Percentiles rank a stretch among this genome's conserved stretches.
Evolutionary conservation across 805 yeast species (phyloP).

Genomic region (Candida palmyrensis): DNA sequence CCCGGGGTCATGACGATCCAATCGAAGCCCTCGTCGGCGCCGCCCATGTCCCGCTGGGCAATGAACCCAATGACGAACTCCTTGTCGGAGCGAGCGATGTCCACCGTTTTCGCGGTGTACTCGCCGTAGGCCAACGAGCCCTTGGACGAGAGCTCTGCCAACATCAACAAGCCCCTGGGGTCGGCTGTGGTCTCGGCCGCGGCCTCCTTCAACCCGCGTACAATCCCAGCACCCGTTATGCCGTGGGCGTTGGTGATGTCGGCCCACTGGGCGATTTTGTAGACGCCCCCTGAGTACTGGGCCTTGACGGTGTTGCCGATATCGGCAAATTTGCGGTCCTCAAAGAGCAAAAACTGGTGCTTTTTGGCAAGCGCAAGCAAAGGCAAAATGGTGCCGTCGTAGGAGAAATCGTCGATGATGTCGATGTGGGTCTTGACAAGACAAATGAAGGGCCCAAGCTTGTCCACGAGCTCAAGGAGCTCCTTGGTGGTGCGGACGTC

Average conservation of each 20-base stretch:
- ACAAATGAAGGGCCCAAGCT: slow-evolving; percentile 87
- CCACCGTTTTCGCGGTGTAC: slow-evolving; percentile 82
- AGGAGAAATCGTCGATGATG: slow-evolving; percentile 81
- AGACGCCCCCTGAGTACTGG: slow-evolving; percentile 88
- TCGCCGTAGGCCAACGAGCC: slow-evolving; percentile 93
- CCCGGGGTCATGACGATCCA: slow-evolving; percentile 99
- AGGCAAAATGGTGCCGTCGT: slow-evolving; percentile 75
- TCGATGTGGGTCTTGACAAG: slow-evolving; percentile 93
- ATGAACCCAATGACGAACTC: slow-evolving; percentile 95
- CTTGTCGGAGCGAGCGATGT: slow-evolving; percentile 80
- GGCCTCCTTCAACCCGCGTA: slow-evolving; percentile 81
- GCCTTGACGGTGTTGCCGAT: slow-evolving; percentile 96
- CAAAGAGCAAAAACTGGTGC: slow-evolving; percentile 87
- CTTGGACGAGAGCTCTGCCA: slow-evolving; percentile 91
- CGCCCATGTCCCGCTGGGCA: slow-evolving; percentile 88
- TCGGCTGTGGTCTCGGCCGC: slow-evolving; percentile 64
- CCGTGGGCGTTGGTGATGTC: slow-evolving; percentile 98
- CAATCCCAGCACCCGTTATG: slow-evolving; percentile 92
- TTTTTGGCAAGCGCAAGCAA: slow-evolving; percentile 66
- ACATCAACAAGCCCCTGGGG: slow-evolving; percentile 87
- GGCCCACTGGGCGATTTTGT: slow-evolving; percentile 88
- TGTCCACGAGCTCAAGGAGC: slow-evolving; percentile 65
- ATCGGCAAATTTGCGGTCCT: slow-evolving; percentile 97
- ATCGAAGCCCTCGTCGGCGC: slow-evolving; percentile 79
- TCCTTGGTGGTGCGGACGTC: slow-evolving; percentile 83